Percentiles rank a stretch among this genome's conserved stretches.
Conservation (phyloP, 2,329 filamentous ascomycete species). For the Rutstroemia sp. region DNA sequence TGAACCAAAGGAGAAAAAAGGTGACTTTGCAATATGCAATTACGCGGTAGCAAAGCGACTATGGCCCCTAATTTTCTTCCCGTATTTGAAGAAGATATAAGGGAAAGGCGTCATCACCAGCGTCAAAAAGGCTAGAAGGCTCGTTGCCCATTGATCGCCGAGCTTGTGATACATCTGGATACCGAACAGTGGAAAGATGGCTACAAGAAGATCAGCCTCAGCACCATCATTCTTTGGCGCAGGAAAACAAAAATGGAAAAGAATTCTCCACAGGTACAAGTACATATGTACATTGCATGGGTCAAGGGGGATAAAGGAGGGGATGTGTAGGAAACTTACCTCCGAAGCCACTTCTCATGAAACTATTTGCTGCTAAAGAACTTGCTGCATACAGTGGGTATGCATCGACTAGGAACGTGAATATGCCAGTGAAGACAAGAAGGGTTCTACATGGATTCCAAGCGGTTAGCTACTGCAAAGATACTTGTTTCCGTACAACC, state of each 20-base stretch:
- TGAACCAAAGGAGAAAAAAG: no score
- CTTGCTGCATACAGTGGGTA: constrained; percentile 70
- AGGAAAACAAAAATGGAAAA: neutral
- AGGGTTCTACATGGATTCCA: constrained; percentile 48
- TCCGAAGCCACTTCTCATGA: constrained; percentile 71
- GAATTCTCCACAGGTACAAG: no score
- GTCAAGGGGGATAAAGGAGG: neutral
- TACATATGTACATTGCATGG: no score
- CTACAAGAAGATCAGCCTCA: constrained; percentile 33
- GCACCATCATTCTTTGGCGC: neutral
- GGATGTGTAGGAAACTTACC: constrained; percentile 17
- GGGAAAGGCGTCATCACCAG: constrained; percentile 58
- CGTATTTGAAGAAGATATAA: constrained; percentile 54
- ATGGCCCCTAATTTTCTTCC: constrained; percentile 46
- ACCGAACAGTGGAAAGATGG: constrained; percentile 70
- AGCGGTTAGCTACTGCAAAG: constrained; percentile 23
- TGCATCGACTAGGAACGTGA: constrained; percentile 74
- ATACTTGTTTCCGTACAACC: constrained; percentile 14
- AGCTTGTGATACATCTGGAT: constrained; percentile 64
- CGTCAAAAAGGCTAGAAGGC: constrained; percentile 53
- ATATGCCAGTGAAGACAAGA: constrained; percentile 75
- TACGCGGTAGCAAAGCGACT: constrained; percentile 43
- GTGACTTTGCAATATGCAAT: neutral
- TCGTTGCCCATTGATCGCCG: constrained; percentile 64
- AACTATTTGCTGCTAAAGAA: constrained; percentile 77